Evolutionary conservation across 1,284 basidiomycete species (phyloP).

Genomic region (Ustilago sp.): DNA sequence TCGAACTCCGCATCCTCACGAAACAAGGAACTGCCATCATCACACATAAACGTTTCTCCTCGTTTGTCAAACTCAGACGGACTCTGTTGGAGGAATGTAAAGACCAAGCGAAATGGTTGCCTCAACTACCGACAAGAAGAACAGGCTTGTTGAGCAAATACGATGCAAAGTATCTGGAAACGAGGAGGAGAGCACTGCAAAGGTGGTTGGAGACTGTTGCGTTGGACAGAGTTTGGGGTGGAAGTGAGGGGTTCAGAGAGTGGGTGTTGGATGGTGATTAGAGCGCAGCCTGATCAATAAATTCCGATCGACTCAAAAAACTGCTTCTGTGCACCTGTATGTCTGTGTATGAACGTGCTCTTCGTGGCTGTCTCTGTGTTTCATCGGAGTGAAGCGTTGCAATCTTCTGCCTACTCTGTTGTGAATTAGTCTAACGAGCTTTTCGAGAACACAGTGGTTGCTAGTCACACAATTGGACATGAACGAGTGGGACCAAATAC

Average conservation of each 20-base stretch:
- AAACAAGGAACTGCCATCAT: conserved; percentile 50
- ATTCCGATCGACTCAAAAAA: too few relatives aligned
- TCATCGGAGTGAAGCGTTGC: neutral
- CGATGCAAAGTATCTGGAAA: conserved; percentile 57
- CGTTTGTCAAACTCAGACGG: conserved; percentile 47
- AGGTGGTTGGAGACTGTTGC: conserved; percentile 56
- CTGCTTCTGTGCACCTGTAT: too few relatives aligned
- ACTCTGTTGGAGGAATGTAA: conserved; percentile 30
- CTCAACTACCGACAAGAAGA: conserved; percentile 51
- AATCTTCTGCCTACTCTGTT: neutral
- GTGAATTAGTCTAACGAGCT: too few relatives aligned
- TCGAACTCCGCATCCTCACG: conserved; percentile 54
- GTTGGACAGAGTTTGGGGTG: conserved; percentile 58
- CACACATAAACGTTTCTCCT: conserved; percentile 49
- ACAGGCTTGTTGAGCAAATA: conserved; percentile 61
- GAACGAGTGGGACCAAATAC: neutral
- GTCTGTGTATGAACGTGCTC: neutral
- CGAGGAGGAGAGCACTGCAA: conserved; percentile 58
- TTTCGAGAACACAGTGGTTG: too few relatives aligned
- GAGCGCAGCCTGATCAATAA: neutral
- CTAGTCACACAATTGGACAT: too few relatives aligned
- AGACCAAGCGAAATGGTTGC: conserved; percentile 44
- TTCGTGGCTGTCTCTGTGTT: neutral
- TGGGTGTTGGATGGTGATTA: conserved; percentile 59
- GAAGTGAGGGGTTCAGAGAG: conserved; percentile 31